These are phyloP conservation scores for Daldinia vernicosa DNA, from an alignment of 495 filamentous ascomycete species.

Conservation along the genomic window DNA sequence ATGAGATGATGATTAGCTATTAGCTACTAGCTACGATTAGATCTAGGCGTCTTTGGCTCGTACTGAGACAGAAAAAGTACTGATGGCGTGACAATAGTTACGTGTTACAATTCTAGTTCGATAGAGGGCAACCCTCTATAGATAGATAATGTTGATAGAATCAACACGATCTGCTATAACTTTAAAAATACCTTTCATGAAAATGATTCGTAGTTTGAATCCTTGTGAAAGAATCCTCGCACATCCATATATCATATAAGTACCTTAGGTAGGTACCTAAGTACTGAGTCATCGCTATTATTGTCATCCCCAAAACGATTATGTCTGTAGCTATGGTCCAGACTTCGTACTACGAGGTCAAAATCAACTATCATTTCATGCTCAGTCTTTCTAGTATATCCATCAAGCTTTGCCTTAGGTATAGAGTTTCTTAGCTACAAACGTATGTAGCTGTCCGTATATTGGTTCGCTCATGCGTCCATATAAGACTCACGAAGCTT, in stretches of 20 bases:
- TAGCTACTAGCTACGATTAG: constrained; percentile 37
- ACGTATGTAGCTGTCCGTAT: too few species aligned
- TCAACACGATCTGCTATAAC: constrained; percentile 18
- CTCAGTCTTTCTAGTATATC: too few species aligned
- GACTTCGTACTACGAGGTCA: too few species aligned
- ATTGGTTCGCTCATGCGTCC: not conserved
- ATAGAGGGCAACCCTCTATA: constrained; percentile 18
- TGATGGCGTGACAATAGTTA: constrained; percentile 36
- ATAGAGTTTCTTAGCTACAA: too few species aligned
- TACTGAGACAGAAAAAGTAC: constrained; percentile 38
- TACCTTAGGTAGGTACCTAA: too few species aligned
- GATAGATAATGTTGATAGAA: constrained; percentile 37
- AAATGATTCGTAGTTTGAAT: not conserved
- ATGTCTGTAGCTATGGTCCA: too few species aligned
- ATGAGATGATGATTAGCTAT: constrained; percentile 37
- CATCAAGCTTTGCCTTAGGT: too few species aligned
- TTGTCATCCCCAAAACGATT: too few species aligned
- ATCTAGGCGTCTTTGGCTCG: constrained; percentile 44
- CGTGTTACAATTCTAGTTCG: constrained; percentile 18
- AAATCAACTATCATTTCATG: too few species aligned
- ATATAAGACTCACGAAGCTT: not conserved
- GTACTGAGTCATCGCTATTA: too few species aligned
- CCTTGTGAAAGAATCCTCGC: not conserved
- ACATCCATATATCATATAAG: too few species aligned
- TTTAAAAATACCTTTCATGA: not conserved